Conservation (phyloP, 352 stramenopile genomes). For the Lagenidium giganteum region DNA sequence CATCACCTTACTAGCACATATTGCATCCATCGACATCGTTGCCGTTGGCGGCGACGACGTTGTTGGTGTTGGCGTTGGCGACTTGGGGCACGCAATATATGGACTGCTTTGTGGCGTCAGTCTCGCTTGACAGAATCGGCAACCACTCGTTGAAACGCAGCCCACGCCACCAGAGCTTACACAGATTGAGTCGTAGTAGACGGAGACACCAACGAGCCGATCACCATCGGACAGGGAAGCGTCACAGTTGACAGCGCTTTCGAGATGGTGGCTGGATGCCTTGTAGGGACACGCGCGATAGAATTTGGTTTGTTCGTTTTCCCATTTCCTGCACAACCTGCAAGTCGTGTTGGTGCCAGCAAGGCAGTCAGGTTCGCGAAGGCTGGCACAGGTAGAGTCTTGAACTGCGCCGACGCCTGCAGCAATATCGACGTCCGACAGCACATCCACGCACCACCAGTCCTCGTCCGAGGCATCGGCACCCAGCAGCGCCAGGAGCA, state of each 20-base stretch:
- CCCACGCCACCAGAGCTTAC: conserved; percentile 21
- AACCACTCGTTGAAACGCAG: conserved; percentile 18
- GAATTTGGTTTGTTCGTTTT: conserved; percentile 9
- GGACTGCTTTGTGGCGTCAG: conserved; percentile 16
- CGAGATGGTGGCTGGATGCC: not conserved
- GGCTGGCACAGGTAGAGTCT: conserved; percentile 3
- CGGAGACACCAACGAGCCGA: conserved; percentile 22
- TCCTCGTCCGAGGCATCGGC: not conserved
- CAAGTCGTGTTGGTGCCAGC: too few species aligned
- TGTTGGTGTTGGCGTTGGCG: conserved; percentile 11
- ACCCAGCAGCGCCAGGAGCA: not conserved
- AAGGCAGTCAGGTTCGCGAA: too few species aligned
- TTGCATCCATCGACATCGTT: too few species aligned
- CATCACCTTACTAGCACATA: conserved; percentile 23
- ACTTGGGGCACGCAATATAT: conserved; percentile 18
- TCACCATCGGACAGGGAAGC: conserved; percentile 17
- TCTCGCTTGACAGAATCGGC: conserved; percentile 35
- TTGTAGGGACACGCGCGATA: conserved; percentile 2
- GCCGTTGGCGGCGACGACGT: conserved; percentile 8
- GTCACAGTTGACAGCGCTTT: conserved; percentile 9
- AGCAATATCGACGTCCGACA: not conserved
- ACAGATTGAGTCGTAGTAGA: conserved; percentile 30
- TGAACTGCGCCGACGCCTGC: not conserved
- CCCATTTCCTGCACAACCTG: conserved; percentile 10
- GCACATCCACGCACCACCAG: too few species aligned